Evolutionary conservation across 257 asterid species (phyloP), one percentile per base, ranked within the genome.

Genomic region (Fraxinus quadrangulata): DNA sequence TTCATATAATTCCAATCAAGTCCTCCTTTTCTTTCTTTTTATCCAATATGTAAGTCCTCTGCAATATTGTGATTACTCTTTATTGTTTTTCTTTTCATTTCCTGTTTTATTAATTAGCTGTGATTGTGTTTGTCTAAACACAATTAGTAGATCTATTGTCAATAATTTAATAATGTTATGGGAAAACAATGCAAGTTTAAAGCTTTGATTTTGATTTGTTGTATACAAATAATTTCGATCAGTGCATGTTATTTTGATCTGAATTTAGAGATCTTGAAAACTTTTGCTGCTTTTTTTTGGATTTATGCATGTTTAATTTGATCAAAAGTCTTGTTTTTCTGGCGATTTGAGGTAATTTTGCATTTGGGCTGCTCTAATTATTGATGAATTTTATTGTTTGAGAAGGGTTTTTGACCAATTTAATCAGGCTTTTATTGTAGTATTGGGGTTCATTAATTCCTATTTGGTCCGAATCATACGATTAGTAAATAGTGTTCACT

Each of bases 41-140:
- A 85, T 85, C 93, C 91, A 83, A 63, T 81, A 79, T 84, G 97
- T 92, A 90, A 94, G 98, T 87, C 42, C 47, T 51, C 77, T 73
- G 63, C 65, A 17, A 78, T 79, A 61, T 80, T 72, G 26, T 79
- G 72, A 28, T 36, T 37, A 8, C 67, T 74, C 16, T 26, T 72
- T 72, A 19, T 71, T 69, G 28, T 26, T 31, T 28, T 34, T 68
- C 67, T 7, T 23, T 34, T 72, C 42, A 21, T 21, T 51, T 14
- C 5, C 47, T 40, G 14, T 5, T 30, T 9, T 75, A n/a, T 70
- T 30, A 73, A 71, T 61, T 54, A 8, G 69, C 21, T 24, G 34
- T 10, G 69, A 24, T 63, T 30, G 30, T 23, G 33, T 63, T 63
- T 63, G 69, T 24, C 3, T 63, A 24, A 26, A 24, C 69, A 2